phyloP scores from a whole-genome alignment of 129 eudicot genomes.

The Dittrichia graveolens region DNA sequence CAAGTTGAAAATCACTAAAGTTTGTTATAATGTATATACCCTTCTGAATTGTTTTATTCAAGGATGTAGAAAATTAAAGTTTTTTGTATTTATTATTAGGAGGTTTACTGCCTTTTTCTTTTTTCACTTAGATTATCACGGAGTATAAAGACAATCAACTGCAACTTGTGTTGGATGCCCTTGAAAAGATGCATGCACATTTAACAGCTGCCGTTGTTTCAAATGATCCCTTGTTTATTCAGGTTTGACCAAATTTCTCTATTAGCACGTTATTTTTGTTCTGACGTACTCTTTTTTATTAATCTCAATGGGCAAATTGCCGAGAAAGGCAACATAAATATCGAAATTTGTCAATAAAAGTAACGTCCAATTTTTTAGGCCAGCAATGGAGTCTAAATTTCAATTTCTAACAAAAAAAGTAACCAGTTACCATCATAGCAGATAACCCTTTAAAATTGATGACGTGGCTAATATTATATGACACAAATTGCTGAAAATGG shows the following conservation, averaged over 20 bases:
- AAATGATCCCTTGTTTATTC: conserved; percentile 75
- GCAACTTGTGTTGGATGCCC: conserved; percentile 74
- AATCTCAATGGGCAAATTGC: too few species aligned
- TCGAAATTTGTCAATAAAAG: too few species aligned
- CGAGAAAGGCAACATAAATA: too few species aligned
- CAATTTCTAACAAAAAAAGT: too few species aligned
- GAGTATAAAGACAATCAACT: conserved; percentile 87
- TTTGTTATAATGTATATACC: not conserved
- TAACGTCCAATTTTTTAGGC: too few species aligned
- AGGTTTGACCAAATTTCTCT: conserved; percentile 42
- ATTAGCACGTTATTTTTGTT: not conserved
- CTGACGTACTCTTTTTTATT: not conserved
- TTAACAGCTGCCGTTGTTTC: conserved; percentile 98
- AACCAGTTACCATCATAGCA: too few species aligned
- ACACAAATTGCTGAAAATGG: too few species aligned
- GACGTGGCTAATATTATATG: too few species aligned
- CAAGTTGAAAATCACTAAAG: not conserved
- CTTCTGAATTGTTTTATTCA: not conserved
- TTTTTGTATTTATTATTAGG: not conserved
- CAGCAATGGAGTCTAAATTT: too few species aligned
- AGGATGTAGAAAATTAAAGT: not conserved
- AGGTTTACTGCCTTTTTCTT: not conserved
- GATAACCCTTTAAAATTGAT: too few species aligned
- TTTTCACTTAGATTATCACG: conserved; percentile 59
- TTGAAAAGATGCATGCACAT: conserved; percentile 97